A percentile compares a stretch with the other conserved stretches of the same genome.
These are phyloP conservation scores for Phanerochaete carnosa DNA, from an alignment of 768 basidiomycete genomes.

Conservation along the genomic window DNA sequence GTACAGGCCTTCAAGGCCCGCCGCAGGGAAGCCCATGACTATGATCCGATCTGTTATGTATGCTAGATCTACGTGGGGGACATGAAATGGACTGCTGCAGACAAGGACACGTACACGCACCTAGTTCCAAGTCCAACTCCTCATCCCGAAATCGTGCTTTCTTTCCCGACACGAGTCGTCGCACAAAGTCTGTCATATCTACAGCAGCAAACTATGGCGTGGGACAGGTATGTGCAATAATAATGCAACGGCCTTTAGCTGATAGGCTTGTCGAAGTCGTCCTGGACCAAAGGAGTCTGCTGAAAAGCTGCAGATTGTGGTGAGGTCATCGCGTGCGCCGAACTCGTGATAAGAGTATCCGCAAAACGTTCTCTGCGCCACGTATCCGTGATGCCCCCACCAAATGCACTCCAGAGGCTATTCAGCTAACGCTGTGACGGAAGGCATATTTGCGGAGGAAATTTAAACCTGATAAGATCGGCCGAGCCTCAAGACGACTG, in stretches of 20 bases:
- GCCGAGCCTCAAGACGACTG: too few relatives aligned
- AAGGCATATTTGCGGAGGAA: too few relatives aligned
- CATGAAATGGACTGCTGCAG: not conserved
- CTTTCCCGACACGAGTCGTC: slow-evolving; percentile 75
- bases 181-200: slow-evolving; percentile 60
- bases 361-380: not conserved
- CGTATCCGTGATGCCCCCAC: slow-evolving; percentile 7
- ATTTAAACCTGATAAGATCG: too few relatives aligned
- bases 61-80: slow-evolving; percentile 41
- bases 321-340: not conserved
- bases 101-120: slow-evolving; percentile 29
- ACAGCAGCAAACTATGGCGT: not conserved
- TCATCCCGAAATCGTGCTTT: slow-evolving; percentile 77
- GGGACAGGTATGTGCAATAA: not conserved
- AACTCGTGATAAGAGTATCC: not conserved
- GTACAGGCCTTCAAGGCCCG: slow-evolving; percentile 75
- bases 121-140: slow-evolving; percentile 65
- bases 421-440: too few relatives aligned
- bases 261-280: too few relatives aligned
- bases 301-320: not conserved
- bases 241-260: not conserved
- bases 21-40: slow-evolving; percentile 83
- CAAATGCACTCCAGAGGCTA: too few relatives aligned
- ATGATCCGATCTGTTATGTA: slow-evolving; percentile 75
- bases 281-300: not conserved